Evolutionary conservation across 23 red algal genomes (phyloP).

Genomic region (Gracilariopsis chorda): DNA sequence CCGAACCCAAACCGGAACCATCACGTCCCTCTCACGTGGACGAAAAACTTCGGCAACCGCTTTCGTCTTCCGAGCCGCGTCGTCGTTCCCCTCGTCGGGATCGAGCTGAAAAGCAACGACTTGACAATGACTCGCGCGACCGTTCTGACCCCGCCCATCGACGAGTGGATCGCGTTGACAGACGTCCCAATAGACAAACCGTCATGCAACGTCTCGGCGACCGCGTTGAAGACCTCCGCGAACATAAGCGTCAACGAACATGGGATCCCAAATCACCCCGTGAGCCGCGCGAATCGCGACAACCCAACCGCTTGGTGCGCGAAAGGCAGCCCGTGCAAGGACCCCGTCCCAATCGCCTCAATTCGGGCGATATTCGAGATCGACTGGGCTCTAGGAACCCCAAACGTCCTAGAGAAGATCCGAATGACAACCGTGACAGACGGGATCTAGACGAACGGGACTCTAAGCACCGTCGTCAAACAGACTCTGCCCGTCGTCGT

Average conservation of each 20-base stretch:
- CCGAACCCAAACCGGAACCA: background rate
- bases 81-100: constrained; percentile 6
- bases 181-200: background rate
- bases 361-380: background rate
- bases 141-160: background rate
- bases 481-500: background rate
- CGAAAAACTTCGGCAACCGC: background rate
- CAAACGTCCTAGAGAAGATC: constrained; percentile 1
- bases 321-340: background rate
- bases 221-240: background rate
- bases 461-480: background rate
- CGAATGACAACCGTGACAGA: background rate
- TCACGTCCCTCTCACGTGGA: background rate
- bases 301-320: background rate
- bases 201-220: constrained; percentile 10
- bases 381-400: background rate
- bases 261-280: background rate
- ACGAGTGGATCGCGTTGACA: background rate
- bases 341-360: background rate
- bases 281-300: constrained; percentile 6
- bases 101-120: background rate
- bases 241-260: background rate
- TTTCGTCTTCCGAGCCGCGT: background rate
- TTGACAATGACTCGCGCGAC: background rate
- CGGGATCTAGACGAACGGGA: background rate